These are phyloP conservation scores for Sophora flavescens DNA, from an alignment of 306 rosid species.

Conservation along the genomic window DNA sequence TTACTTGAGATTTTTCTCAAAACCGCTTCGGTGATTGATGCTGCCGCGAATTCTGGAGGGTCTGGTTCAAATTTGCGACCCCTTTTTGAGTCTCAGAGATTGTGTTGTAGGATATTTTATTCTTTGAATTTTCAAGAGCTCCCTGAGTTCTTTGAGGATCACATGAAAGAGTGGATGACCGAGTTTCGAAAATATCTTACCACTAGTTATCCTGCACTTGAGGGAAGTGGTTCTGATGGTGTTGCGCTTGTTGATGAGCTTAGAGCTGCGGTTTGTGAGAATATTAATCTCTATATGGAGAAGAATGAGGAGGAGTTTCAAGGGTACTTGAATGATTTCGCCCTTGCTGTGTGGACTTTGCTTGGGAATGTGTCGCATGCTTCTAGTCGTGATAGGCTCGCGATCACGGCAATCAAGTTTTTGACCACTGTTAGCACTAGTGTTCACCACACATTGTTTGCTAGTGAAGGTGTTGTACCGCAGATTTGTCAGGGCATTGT, in stretches of 20 bases:
- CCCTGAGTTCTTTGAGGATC: constrained; percentile 97
- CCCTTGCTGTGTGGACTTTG: constrained; percentile 83
- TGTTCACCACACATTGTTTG: constrained; percentile 85
- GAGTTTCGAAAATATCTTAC: constrained; percentile 78
- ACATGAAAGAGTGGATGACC: constrained; percentile 94
- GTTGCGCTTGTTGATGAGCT: constrained; percentile 76
- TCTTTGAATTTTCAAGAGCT: constrained; percentile 91
- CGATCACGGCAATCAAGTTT: constrained; percentile 88
- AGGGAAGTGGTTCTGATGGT: constrained; percentile 71
- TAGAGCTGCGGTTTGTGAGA: constrained; percentile 90
- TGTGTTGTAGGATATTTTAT: constrained; percentile 82
- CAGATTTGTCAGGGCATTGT: constrained; percentile 94
- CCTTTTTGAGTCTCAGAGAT: constrained; percentile 80
- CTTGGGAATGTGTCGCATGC: constrained; percentile 79
- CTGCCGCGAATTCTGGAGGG: constrained; percentile 48
- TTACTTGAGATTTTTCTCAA: constrained; percentile 74
- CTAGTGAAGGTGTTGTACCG: constrained; percentile 79
- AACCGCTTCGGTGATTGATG: constrained; percentile 73
- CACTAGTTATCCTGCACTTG: constrained; percentile 69
- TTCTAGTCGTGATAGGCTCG: constrained; percentile 79
- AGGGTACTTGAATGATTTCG: constrained; percentile 74
- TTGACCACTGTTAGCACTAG: constrained; percentile 94
- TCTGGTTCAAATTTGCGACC: constrained; percentile 47
- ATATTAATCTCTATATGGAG: constrained; percentile 91
- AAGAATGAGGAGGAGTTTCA: constrained; percentile 97